Evolutionary conservation across 441 rosid genomes (phyloP), one percentile per base, ranked within the genome.

Genomic region (Erodium trifolium): DNA sequence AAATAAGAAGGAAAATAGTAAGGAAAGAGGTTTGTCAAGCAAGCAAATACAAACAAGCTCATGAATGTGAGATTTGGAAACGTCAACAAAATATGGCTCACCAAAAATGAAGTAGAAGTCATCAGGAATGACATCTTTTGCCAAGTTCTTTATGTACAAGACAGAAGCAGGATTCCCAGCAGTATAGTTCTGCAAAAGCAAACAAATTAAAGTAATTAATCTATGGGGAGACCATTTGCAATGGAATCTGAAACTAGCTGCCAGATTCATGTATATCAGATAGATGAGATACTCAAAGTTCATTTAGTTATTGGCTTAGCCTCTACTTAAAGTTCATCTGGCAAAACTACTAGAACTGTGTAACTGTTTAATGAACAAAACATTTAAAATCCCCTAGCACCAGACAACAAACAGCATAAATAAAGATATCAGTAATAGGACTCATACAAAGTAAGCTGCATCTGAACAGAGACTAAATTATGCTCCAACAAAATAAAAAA

Each of bases 91-190:
- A 27, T 72, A 66, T 68, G 47, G 71, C 94, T 87, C 78, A 94
- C 99, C 96, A 74, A 90, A 92, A 77, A 94, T 73, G 79, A 81
- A 88, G 82, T 82, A 81, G 83, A 94, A 87, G 76, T 94, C 97
- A 67, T 94, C 97, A 12, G 78, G 67, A 66, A 80, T 81, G 37
- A 94, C 89, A 70, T 90, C 96, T 80, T 94, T 92, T 67, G 90
- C 89, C 81, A 94, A 82, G 81, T 94, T 94, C 90, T 94, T 91
- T 78, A 94, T 79, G 79, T 94, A 94, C 77, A 92, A 73, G 31
- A 94, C 90, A 67, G 86, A 67, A 60, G 94, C 83, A 18, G 97
- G 99, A 82, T 80, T 84, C 71, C 97, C 97, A 72, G 91, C 87
- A 37, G 88, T 72, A 74, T 94, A 94, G 72, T 86, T 94, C 99